Percentiles rank a stretch among this genome's conserved stretches.
These are phyloP conservation scores for Spergularia azorica DNA, from an alignment of 179 eudicot species.

Conservation along the genomic window DNA sequence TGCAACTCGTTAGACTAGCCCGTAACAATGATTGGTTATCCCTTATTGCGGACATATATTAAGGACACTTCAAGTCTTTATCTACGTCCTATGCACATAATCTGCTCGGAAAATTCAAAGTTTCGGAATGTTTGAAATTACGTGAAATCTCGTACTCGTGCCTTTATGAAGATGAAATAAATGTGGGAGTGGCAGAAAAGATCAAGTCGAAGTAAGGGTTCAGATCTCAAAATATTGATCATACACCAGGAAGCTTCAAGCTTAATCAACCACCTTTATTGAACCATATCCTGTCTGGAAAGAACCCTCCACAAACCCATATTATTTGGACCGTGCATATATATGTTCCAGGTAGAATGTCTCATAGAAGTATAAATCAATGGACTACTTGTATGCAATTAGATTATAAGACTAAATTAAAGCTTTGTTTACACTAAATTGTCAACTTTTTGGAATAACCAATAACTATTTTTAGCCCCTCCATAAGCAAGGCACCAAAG, in stretches of 20 bases:
- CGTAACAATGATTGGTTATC: too few relatives aligned
- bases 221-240: background rate
- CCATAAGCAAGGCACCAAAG: constrained; percentile 10
- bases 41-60: background rate
- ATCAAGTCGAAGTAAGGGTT: background rate
- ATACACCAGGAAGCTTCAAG: background rate
- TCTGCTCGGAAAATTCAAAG: too few relatives aligned
- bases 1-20: background rate
- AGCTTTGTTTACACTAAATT: background rate
- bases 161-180: background rate
- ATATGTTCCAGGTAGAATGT: background rate
- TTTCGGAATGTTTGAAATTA: background rate
- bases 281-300: background rate
- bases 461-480: background rate
- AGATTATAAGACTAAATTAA: background rate
- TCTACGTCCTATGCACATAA: too few relatives aligned
- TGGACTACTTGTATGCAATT: constrained; percentile 7
- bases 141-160: background rate
- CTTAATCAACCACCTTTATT: background rate
- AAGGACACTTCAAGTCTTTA: too few relatives aligned
- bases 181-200: background rate
- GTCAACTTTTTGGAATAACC: background rate
- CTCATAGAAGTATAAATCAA: background rate
- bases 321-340: constrained; percentile 12
- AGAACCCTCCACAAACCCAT: background rate